A percentile compares a stretch with the other conserved stretches of the same genome.
phyloP scores from a whole-genome alignment of 306 rosid species.

The Fagus sylvatica region DNA sequence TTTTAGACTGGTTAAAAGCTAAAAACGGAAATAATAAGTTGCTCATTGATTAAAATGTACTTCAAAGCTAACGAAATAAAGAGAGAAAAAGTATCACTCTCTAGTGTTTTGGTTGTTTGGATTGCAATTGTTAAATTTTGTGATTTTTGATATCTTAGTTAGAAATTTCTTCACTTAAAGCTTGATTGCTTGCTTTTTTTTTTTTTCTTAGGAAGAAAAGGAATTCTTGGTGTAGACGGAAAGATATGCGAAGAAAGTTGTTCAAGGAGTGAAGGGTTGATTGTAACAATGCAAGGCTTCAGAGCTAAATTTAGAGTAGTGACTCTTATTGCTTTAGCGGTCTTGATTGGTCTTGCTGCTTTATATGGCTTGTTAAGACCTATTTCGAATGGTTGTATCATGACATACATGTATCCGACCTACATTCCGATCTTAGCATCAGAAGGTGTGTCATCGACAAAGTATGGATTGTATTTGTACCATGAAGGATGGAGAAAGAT shows the following conservation, averaged over 20 bases:
- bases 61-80: too few relatives aligned
- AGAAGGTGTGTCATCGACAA: conserved; percentile 46
- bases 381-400: conserved; percentile 76
- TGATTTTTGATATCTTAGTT: not conserved
- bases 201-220: not conserved
- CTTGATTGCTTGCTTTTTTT: not conserved
- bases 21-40: too few relatives aligned
- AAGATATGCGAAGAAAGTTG: conserved; percentile 16
- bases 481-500: conserved; percentile 97
- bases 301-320: conserved; percentile 60
- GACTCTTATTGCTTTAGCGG: conserved; percentile 42
- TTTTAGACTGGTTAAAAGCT: too few relatives aligned
- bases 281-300: conserved; percentile 52
- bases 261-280: conserved; percentile 14
- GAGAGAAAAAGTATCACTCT: too few relatives aligned
- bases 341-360: conserved; percentile 62
- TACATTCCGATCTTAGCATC: conserved; percentile 72
- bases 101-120: not conserved
- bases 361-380: conserved; percentile 71
- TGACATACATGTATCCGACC: conserved; percentile 98
- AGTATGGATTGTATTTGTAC: conserved; percentile 83
- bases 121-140: not conserved
- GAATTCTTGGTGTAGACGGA: conserved; percentile 19
- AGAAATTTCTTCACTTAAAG: not conserved
- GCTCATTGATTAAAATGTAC: too few relatives aligned